phyloP scores from a whole-genome alignment of 179 eudicot genomes.

The Patellifolia procumbens region DNA sequence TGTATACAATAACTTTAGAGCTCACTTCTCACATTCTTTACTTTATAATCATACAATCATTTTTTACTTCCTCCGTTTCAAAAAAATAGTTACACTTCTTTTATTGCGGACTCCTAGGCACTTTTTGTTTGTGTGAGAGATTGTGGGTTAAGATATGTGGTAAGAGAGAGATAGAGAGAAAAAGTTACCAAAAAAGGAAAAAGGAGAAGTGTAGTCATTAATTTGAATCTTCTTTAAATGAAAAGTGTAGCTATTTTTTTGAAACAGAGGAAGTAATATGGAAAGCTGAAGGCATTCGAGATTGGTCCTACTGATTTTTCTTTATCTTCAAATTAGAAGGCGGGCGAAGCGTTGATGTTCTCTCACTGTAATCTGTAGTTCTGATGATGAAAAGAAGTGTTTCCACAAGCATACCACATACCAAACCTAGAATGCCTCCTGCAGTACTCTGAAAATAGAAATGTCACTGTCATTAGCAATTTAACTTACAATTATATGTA shows the following conservation, averaged over 20 bases:
- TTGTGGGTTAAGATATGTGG: too few relatives aligned
- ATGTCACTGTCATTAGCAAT: slow-evolving; percentile 3
- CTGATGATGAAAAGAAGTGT: slow-evolving; percentile 80
- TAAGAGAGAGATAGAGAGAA: too few relatives aligned
- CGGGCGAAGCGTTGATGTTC: slow-evolving; percentile 25
- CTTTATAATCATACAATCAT: not conserved
- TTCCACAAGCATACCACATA: slow-evolving; percentile 80
- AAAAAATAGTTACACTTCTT: too few relatives aligned
- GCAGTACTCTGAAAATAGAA: slow-evolving; percentile 66
- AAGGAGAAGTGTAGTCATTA: too few relatives aligned
- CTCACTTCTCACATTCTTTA: not conserved
- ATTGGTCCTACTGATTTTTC: slow-evolving; percentile 54
- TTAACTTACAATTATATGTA: not conserved
- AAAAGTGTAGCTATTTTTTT: too few relatives aligned
- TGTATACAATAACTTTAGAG: not conserved
- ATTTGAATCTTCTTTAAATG: too few relatives aligned
- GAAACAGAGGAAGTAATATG: too few relatives aligned
- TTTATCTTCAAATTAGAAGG: slow-evolving; percentile 54
- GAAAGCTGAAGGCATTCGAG: not conserved
- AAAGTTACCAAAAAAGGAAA: too few relatives aligned
- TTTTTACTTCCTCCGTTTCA: too few relatives aligned
- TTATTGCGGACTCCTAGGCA: too few relatives aligned
- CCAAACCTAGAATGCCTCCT: slow-evolving; percentile 87
- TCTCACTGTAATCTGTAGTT: slow-evolving; percentile 45
- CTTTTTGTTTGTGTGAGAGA: too few relatives aligned